These are phyloP conservation scores for Venturia nashicola DNA, from an alignment of 2,329 filamentous ascomycete genomes.

Conservation along the genomic window DNA sequence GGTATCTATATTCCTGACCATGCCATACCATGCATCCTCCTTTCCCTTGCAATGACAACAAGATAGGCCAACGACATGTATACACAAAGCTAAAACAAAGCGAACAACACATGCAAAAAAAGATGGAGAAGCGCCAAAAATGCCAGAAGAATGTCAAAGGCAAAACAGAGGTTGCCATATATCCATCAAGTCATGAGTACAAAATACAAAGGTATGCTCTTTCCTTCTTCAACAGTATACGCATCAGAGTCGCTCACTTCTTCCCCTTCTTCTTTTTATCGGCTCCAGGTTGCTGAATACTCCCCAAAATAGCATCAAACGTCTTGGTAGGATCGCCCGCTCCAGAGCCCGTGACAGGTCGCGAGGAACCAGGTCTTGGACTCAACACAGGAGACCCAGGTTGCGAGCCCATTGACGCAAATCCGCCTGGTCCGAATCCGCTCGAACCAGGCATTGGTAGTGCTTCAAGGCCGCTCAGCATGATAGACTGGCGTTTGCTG, in stretches of 20 bases:
- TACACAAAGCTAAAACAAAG: background rate
- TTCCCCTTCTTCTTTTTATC: constrained; percentile 18
- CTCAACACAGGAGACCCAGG: constrained; percentile 2
- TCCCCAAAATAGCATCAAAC: constrained; percentile 35
- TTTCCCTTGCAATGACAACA: too few species aligned
- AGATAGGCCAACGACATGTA: background rate
- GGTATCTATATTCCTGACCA: too few species aligned
- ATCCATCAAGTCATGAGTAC: background rate
- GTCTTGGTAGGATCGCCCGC: constrained; percentile 30
- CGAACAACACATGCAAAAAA: background rate
- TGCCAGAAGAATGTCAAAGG: background rate
- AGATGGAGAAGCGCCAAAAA: background rate
- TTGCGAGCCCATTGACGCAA: constrained; percentile 10
- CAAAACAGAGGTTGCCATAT: background rate
- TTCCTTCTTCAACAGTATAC: background rate
- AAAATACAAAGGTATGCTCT: background rate
- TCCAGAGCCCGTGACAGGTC: constrained; percentile 14
- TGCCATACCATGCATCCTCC: too few species aligned
- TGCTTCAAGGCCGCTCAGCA: constrained; percentile 34
- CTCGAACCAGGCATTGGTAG: constrained; percentile 28
- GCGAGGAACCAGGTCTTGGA: constrained; percentile 17
- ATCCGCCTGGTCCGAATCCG: constrained; percentile 26
- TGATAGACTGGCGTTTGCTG: constrained; percentile 28
- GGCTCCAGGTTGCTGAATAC: constrained; percentile 11
- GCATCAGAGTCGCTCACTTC: constrained; percentile 1